Evolutionary conservation across 768 basidiomycete genomes (phyloP).

Genomic region (Collybiopsis confluens): DNA sequence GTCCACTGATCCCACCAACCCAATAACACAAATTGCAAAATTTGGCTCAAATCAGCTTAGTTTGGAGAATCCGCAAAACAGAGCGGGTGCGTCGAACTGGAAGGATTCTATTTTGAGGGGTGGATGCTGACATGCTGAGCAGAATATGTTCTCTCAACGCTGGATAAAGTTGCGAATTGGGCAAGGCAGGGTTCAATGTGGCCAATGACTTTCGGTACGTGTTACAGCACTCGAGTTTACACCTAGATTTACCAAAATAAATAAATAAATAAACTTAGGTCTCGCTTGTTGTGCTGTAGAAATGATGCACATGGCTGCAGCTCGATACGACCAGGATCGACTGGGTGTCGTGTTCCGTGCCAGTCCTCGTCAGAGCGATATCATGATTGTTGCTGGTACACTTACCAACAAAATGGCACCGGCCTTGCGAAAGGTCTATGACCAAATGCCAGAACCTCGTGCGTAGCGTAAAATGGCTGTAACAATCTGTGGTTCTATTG

Average conservation of each 20-base stretch:
- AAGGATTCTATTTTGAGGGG: neutral
- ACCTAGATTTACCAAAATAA: slow-evolving; percentile 13
- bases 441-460: slow-evolving; percentile 99
- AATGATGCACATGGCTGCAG: slow-evolving; percentile 99
- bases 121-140: slow-evolving; percentile 2
- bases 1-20: slow-evolving; percentile 41
- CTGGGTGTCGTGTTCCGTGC: slow-evolving; percentile 98
- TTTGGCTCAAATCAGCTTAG: slow-evolving; percentile 80
- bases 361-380: slow-evolving; percentile 94
- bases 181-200: slow-evolving; percentile 97
- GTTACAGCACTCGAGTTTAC: neutral
- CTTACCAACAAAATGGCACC: slow-evolving; percentile 99
- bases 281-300: slow-evolving; percentile 99
- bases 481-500: neutral
- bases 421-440: slow-evolving; percentile 92
- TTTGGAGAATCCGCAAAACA: slow-evolving; percentile 85
- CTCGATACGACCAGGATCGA: slow-evolving; percentile 97
- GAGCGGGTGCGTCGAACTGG: slow-evolving; percentile 57
- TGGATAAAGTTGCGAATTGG: slow-evolving; percentile 98
- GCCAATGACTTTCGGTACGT: slow-evolving; percentile 93
- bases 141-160: slow-evolving; percentile 96
- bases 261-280: slow-evolving; percentile 38
- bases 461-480: slow-evolving; percentile 30
- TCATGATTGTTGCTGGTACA: slow-evolving; percentile 99
- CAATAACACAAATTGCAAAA: slow-evolving; percentile 70